Evolutionary conservation across 768 basidiomycete species (phyloP).

Genomic region (Imleria badia): DNA sequence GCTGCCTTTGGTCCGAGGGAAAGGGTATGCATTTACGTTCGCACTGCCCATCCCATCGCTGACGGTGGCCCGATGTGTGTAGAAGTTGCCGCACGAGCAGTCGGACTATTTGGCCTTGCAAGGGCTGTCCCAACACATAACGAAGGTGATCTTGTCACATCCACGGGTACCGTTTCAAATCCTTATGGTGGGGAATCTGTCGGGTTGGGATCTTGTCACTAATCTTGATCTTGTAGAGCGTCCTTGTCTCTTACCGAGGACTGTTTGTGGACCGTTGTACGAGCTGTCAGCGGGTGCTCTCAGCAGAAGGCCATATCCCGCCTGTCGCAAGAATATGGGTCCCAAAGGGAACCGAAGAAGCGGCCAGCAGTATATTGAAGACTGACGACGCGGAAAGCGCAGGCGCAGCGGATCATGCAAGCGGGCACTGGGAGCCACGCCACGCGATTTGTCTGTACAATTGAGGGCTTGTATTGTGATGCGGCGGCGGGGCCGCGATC

Average conservation of each 20-base stretch:
- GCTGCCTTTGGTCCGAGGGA: constrained; percentile 76
- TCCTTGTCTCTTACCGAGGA: constrained; percentile 55
- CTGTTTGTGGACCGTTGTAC: constrained; percentile 63
- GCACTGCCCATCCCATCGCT: neutral
- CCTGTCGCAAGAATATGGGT: constrained; percentile 64
- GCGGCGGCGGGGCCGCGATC: neutral
- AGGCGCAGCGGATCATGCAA: constrained; percentile 18
- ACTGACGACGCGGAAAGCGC: neutral
- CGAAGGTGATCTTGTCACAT: constrained; percentile 55
- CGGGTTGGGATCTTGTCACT: neutral
- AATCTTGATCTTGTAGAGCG: constrained; percentile 34
- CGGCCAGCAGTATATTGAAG: neutral
- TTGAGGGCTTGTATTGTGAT: constrained; percentile 9
- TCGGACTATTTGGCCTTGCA: constrained; percentile 67
- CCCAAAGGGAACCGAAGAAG: constrained; percentile 15
- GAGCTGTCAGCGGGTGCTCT: constrained; percentile 63
- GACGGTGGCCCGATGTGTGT: neutral
- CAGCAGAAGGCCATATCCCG: constrained; percentile 68
- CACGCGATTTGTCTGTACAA: constrained; percentile 46
- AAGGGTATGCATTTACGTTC: constrained; percentile 39
- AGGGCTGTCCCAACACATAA: constrained; percentile 64
- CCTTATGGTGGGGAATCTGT: constrained; percentile 42
- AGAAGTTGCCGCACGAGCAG: constrained; percentile 70
- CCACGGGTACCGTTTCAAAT: constrained; percentile 52
- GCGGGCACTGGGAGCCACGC: constrained; percentile 47